These are phyloP conservation scores for Phytophthora palmivora DNA, from an alignment of 352 stramenopile species.

Conservation along the genomic window DNA sequence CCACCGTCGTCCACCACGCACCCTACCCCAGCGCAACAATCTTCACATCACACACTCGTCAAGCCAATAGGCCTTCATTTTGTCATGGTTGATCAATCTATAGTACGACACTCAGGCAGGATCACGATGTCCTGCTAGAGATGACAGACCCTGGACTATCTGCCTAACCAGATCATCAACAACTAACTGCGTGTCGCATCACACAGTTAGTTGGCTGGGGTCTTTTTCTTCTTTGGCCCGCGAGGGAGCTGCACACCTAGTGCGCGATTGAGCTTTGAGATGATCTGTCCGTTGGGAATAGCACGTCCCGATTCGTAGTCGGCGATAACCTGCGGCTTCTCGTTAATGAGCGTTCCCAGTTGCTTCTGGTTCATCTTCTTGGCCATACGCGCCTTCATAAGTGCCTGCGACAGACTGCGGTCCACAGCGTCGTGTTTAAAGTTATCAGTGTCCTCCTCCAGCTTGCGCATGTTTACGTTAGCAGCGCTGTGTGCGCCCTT, in stretches of 20 bases:
- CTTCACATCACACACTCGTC: too few species aligned
- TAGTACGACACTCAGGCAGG: constrained; percentile 35
- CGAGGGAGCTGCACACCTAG: constrained; percentile 91
- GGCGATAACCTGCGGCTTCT: constrained; percentile 97
- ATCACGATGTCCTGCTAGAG: constrained; percentile 2
- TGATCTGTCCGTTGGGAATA: constrained; percentile 98
- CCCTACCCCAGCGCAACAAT: not conserved
- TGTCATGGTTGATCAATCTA: constrained; percentile 36
- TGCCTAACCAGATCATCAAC: constrained; percentile 26
- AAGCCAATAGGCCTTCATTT: constrained; percentile 13
- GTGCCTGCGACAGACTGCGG: constrained; percentile 89
- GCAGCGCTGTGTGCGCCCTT: constrained; percentile 85
- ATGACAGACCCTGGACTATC: constrained; percentile 15
- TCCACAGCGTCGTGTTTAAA: constrained; percentile 91
- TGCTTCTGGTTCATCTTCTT: constrained; percentile 99
- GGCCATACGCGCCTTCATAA: constrained; percentile 95
- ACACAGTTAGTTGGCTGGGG: constrained; percentile 39
- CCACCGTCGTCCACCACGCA: not conserved
- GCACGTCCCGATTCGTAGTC: constrained; percentile 98
- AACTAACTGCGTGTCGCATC: constrained; percentile 21
- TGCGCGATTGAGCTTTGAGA: constrained; percentile 96
- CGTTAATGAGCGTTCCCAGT: constrained; percentile 94
- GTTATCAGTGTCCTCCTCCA: constrained; percentile 91
- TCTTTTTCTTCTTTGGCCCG: constrained; percentile 74
- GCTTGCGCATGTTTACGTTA: constrained; percentile 89